Evolutionary conservation across 129 eudicot species (phyloP).

Genomic region (Chrysanthemum seticuspe): DNA sequence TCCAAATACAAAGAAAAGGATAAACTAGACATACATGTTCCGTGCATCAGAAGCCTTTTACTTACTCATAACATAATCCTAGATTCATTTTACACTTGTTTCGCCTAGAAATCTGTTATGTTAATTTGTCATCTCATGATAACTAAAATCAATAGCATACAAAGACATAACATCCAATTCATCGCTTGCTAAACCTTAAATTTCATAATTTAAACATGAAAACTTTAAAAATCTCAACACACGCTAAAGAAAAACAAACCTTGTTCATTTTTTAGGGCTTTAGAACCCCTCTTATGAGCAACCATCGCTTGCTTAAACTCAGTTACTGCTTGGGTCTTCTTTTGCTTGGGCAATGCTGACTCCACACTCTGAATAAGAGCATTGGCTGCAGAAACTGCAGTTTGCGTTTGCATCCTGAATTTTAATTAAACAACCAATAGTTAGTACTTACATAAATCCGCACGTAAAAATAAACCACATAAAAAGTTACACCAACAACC

Average conservation of each 20-base stretch:
- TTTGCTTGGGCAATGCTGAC: constrained; percentile 71
- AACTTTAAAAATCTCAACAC: not conserved
- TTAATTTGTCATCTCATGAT: too few relatives aligned
- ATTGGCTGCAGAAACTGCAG: constrained; percentile 68
- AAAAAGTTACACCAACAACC: not conserved
- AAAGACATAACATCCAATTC: too few relatives aligned
- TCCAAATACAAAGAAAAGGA: too few relatives aligned
- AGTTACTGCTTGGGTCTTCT: constrained; percentile 48
- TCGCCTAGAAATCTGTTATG: too few relatives aligned
- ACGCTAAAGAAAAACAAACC: constrained; percentile 41
- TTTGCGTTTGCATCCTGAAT: constrained; percentile 66
- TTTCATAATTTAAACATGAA: not conserved
- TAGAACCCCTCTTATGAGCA: constrained; percentile 58
- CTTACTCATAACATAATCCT: too few relatives aligned
- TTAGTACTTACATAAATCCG: not conserved
- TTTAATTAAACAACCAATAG: not conserved
- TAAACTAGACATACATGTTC: too few relatives aligned
- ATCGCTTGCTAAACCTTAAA: not conserved
- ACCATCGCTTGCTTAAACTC: constrained; percentile 77
- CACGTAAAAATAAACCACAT: not conserved
- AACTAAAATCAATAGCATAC: too few relatives aligned
- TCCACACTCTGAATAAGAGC: constrained; percentile 63
- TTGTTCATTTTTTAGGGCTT: constrained; percentile 36
- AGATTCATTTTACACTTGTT: too few relatives aligned
- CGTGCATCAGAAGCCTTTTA: too few relatives aligned